Percentiles rank a stretch among this genome's conserved stretches.
Conservation (phyloP, 2,329 filamentous ascomycete species). For the Colletotrichum melonis region DNA sequence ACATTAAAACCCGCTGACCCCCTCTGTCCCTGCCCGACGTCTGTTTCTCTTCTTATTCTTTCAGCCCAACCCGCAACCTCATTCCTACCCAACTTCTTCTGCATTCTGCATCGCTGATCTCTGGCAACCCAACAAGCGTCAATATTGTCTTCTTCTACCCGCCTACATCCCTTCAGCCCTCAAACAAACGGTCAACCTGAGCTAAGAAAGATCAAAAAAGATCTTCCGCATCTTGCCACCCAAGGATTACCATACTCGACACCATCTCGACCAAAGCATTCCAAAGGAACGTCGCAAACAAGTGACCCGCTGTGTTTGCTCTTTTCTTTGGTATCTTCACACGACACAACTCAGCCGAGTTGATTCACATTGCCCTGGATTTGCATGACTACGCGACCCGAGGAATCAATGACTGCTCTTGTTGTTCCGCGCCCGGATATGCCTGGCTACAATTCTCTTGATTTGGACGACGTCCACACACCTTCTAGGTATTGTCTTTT, state of each 20-base stretch:
- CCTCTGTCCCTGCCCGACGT: conserved; percentile 51
- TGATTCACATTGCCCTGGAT: conserved; percentile 30
- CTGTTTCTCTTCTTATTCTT: conserved; percentile 45
- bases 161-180: conserved; percentile 33
- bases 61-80: conserved; percentile 47
- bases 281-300: conserved; percentile 29
- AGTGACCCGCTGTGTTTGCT: conserved; percentile 15
- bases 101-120: conserved; percentile 38
- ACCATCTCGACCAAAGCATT: conserved; percentile 18
- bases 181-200: conserved; percentile 10
- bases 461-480: conserved; percentile 70
- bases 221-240: conserved; percentile 35
- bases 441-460: conserved; percentile 65
- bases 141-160: conserved; percentile 34
- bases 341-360: conserved; percentile 35
- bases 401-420: conserved; percentile 63
- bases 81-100: conserved; percentile 40
- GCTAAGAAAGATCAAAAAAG: conserved; percentile 32
- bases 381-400: conserved; percentile 43
- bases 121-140: conserved; percentile 33
- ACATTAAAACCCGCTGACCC: conserved; percentile 53
- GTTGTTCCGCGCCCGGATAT: conserved; percentile 62
- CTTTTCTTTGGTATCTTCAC: conserved; percentile 18
- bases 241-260: conserved; percentile 36
- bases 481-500: conserved; percentile 72